A percentile compares a stretch with the other conserved stretches of the same genome.
phyloP scores from a whole-genome alignment of 805 yeast species.

The Starmerella powellii region DNA sequence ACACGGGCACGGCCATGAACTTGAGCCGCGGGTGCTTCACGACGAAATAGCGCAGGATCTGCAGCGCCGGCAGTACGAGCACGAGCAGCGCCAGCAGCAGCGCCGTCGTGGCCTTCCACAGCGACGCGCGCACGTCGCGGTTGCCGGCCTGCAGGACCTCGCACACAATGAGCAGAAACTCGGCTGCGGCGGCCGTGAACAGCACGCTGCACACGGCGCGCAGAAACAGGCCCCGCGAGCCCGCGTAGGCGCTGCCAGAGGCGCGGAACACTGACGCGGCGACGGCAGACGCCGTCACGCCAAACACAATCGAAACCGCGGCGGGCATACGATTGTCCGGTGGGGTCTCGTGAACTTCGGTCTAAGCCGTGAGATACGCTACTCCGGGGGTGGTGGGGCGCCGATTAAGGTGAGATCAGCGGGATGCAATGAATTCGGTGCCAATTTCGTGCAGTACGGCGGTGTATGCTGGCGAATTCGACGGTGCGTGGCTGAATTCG shows the following conservation, averaged over 20 bases:
- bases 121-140: constrained; percentile 11
- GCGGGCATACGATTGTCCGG: background rate
- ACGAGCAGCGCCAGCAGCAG: constrained; percentile 18
- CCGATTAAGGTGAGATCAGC: too few species aligned
- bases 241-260: constrained; percentile 5
- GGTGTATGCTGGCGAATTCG: too few species aligned
- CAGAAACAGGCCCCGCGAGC: background rate
- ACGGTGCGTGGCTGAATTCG: too few species aligned
- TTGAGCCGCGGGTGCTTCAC: constrained; percentile 11
- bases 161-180: constrained; percentile 28
- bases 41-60: constrained; percentile 13
- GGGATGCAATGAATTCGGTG: too few species aligned
- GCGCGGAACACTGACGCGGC: constrained; percentile 1
- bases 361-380: too few species aligned
- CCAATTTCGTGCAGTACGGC: too few species aligned
- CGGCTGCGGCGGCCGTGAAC: constrained; percentile 1
- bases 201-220: constrained; percentile 1
- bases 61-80: constrained; percentile 18
- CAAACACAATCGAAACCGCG: background rate
- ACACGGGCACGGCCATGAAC: constrained; percentile 24
- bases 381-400: too few species aligned
- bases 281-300: background rate
- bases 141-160: constrained; percentile 27
- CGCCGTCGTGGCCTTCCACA: constrained; percentile 24
- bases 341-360: too few species aligned